These are phyloP conservation scores for Trametes cingulata DNA, from an alignment of 768 basidiomycete genomes.

Conservation along the genomic window DNA sequence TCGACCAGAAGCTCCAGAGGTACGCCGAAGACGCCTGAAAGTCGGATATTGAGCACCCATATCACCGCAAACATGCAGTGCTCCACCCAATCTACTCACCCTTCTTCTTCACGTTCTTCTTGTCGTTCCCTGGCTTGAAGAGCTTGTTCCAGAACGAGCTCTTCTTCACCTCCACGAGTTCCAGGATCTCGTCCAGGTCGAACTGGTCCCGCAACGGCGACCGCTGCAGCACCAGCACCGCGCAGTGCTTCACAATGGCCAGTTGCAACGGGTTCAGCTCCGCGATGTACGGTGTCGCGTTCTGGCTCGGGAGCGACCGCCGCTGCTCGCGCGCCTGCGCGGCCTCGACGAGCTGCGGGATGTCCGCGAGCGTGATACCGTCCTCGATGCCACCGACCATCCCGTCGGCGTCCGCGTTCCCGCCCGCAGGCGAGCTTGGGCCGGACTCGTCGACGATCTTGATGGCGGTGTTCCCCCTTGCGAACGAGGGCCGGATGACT, in stretches of 20 bases:
- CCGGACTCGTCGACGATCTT: conserved; percentile 85
- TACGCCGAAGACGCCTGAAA: conserved; percentile 85
- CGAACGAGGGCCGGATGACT: conserved; percentile 65
- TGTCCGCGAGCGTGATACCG: conserved; percentile 90
- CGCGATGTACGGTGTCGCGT: conserved; percentile 78
- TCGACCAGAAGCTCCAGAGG: conserved; percentile 93
- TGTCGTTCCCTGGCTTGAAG: conserved; percentile 81
- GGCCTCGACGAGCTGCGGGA: conserved; percentile 89
- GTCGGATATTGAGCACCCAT: conserved; percentile 1
- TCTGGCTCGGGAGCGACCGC: conserved; percentile 77
- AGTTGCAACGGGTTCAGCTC: conserved; percentile 84
- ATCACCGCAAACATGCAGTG: neutral
- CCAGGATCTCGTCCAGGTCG: conserved; percentile 90
- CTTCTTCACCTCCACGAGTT: conserved; percentile 91
- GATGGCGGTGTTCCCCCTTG: conserved; percentile 81
- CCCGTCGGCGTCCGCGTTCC: conserved; percentile 38
- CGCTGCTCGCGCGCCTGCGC: conserved; percentile 89
- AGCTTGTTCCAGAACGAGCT: conserved; percentile 94
- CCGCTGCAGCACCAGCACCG: conserved; percentile 75
- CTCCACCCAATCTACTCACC: conserved; percentile 42
- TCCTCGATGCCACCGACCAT: conserved; percentile 75
- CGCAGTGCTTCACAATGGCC: conserved; percentile 89
- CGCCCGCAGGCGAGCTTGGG: conserved; percentile 68
- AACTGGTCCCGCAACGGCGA: conserved; percentile 80
- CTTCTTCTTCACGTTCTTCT: conserved; percentile 91